phyloP scores from a whole-genome alignment of 306 rosid genomes.

The Boehmeria nivea region DNA sequence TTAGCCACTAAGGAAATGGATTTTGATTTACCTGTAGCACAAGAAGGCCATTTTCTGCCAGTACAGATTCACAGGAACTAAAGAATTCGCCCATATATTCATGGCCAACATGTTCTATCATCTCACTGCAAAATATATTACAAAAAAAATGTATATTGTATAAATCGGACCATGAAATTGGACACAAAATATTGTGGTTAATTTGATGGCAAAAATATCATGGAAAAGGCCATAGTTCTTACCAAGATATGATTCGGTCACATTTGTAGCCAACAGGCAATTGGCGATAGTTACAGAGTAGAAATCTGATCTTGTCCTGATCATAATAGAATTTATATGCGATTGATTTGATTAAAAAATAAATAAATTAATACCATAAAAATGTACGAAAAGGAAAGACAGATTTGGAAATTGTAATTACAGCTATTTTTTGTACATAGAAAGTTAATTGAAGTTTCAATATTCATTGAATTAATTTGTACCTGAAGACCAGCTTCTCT shows the following conservation, averaged over 20 bases:
- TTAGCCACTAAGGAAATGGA: too few relatives aligned
- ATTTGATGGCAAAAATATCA: too few relatives aligned
- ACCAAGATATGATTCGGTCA: constrained; percentile 87
- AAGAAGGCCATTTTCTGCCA: constrained; percentile 65
- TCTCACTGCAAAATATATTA: constrained; percentile 68
- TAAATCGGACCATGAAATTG: too few relatives aligned
- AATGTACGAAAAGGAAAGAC: too few relatives aligned
- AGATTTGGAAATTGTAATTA: too few relatives aligned
- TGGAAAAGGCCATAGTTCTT: constrained; percentile 23
- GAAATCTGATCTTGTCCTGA: constrained; percentile 65
- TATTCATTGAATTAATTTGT: not conserved
- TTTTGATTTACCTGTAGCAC: constrained; percentile 52
- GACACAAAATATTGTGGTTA: too few relatives aligned
- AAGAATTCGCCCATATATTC: constrained; percentile 77
- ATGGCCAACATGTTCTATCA: constrained; percentile 76
- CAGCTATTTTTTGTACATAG: too few relatives aligned
- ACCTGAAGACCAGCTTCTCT: constrained; percentile 75
- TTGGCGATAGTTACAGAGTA: constrained; percentile 77
- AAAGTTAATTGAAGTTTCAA: too few relatives aligned
- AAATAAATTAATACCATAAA: too few relatives aligned
- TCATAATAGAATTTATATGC: not conserved
- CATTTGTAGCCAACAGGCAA: constrained; percentile 44
- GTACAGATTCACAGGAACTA: constrained; percentile 62
- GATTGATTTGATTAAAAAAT: too few relatives aligned
- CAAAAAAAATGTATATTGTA: too few relatives aligned